A percentile compares a stretch with the other conserved stretches of the same genome.
Conservation (phyloP, 2,329 filamentous ascomycete species). For the Neocucurbitaria cava region DNA sequence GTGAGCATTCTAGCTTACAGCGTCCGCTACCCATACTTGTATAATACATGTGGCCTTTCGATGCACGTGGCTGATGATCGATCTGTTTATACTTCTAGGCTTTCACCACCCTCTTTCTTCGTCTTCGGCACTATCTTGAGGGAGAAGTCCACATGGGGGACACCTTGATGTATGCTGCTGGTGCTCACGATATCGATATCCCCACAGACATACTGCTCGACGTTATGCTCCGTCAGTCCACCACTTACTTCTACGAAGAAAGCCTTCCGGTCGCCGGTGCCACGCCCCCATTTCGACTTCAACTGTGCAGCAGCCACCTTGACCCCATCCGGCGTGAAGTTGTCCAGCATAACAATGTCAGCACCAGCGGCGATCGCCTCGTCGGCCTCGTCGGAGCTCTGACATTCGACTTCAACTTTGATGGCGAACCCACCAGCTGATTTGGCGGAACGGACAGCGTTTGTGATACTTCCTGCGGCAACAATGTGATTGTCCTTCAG, state of each 20-base stretch:
- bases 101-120: conserved; percentile 28
- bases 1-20: neutral
- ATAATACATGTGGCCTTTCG: neutral
- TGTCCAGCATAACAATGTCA: conserved; percentile 97
- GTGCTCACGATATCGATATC: conserved; percentile 97
- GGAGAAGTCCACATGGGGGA: conserved; percentile 92
- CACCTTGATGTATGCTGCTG: conserved; percentile 95
- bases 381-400: conserved; percentile 85
- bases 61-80: neutral
- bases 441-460: conserved; percentile 84
- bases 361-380: conserved; percentile 90
- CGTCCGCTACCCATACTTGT: neutral
- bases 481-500: conserved; percentile 99
- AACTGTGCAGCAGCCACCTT: conserved; percentile 75
- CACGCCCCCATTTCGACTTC: conserved; percentile 77
- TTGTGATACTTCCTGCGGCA: conserved; percentile 82
- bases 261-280: conserved; percentile 65
- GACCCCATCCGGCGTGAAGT: conserved; percentile 84
- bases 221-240: conserved; percentile 84
- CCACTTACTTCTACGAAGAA: conserved; percentile 91
- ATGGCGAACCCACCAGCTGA: conserved; percentile 85
- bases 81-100: conserved; percentile 10
- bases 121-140: conserved; percentile 75
- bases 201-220: conserved; percentile 75
- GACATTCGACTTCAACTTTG: conserved; percentile 96